Base-by-base conservation (phyloP, 2,329 filamentous ascomycete species). In the Penicillium sp. region DNA sequence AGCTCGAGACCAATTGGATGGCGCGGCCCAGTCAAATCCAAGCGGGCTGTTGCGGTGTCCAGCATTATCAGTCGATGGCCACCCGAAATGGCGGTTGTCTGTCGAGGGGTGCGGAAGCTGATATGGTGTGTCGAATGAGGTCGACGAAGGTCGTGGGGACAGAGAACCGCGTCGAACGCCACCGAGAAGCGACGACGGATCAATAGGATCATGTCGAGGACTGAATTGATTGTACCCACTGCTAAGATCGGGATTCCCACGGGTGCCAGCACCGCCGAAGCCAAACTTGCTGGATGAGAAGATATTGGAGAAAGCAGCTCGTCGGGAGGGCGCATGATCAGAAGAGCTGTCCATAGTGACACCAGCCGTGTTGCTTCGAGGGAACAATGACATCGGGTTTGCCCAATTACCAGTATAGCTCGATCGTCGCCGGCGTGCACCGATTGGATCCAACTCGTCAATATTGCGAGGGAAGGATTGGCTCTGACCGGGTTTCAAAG, bases 1-100 rank as follows among this genome's bases (percentile, higher is more conserved):
- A 66, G 86, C 89, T 39, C 89, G 81, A 6, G 90, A 89, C 88
- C 89, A 94, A 1, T 89, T 77, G 66, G 73, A 81, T 15, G 77
- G 74, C 1, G 76, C 76, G 23, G 78, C 78, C 83, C 83, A 85
- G 56, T 83, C 80, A 19, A 81, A 75, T 4, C 77, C 81, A 8
- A 84, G 73, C 15, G 81, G 82, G 58, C 81, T 67, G 43, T 66
- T 80, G 50, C 81, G 77, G 49, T 86, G 81, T 54, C 79, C 83
- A 48, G 74, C 73, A 58, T 84, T 87, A 36, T 81, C 77, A 3
- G 79, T 68, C 2, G 76, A 76, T 1, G 82, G 81, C 71, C 87
- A 89, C 75, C 89, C 91, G 60, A 92, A 90, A 25, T 88, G 89
- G 48, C 86, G 84, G 61, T 87, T 90, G 61, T 94, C 91, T 1